phyloP scores from a whole-genome alignment of 441 rosid genomes.

The Bruguiera hainesii region DNA sequence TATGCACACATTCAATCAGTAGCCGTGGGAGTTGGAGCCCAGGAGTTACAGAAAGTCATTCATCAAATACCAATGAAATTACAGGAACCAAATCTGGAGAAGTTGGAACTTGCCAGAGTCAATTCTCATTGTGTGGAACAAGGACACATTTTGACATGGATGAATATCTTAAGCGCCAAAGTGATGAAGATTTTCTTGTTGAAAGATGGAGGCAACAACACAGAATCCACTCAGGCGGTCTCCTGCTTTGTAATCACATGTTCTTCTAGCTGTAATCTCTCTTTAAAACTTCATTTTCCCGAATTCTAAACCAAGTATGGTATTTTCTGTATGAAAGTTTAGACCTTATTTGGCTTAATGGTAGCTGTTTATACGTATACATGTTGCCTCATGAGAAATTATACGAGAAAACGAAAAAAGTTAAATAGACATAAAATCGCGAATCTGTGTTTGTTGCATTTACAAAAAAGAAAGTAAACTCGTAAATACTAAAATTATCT shows the following conservation, averaged over 20 bases:
- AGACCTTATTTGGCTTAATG: not conserved
- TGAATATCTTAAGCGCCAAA: slow-evolving; percentile 51
- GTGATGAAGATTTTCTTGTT: slow-evolving; percentile 47
- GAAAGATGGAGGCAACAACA: slow-evolving; percentile 71
- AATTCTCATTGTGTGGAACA: slow-evolving; percentile 16
- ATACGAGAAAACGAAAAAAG: too few relatives aligned
- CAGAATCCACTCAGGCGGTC: slow-evolving; percentile 64
- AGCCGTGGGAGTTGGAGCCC: slow-evolving; percentile 89
- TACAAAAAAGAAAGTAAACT: too few relatives aligned
- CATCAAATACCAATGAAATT: slow-evolving; percentile 25
- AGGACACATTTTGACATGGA: slow-evolving; percentile 43
- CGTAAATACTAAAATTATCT: too few relatives aligned
- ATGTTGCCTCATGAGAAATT: too few relatives aligned
- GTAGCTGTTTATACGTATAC: not conserved
- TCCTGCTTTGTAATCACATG: slow-evolving; percentile 54
- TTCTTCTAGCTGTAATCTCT: slow-evolving; percentile 20
- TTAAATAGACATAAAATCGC: too few relatives aligned
- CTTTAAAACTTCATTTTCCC: not conserved
- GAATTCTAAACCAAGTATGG: not conserved
- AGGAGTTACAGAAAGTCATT: slow-evolving; percentile 26
- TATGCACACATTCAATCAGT: slow-evolving; percentile 42
- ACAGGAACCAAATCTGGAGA: slow-evolving; percentile 19
- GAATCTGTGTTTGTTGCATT: too few relatives aligned
- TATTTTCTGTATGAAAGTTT: not conserved
- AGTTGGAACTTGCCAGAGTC: slow-evolving; percentile 14